Conservation (phyloP, 1,139 yeast genomes). For the Blastobotrys arbuscula region DNA sequence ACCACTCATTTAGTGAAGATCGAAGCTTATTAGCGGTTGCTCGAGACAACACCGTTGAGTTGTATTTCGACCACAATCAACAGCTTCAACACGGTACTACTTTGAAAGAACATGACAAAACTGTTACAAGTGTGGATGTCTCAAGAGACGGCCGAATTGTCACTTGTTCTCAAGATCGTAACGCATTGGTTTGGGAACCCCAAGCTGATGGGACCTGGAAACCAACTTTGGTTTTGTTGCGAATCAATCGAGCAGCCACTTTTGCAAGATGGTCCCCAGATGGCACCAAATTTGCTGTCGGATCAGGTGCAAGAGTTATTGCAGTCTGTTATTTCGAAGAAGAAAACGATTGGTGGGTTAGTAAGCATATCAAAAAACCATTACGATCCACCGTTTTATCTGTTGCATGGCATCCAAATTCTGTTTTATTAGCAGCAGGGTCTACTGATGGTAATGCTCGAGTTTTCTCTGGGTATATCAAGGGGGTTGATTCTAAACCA, state of each 20-base stretch:
- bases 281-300: conserved; percentile 93
- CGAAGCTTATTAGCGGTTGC: conserved; percentile 70
- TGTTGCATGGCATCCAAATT: conserved; percentile 93
- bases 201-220: conserved; percentile 55
- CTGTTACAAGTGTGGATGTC: conserved; percentile 91
- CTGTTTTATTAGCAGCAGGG: conserved; percentile 81
- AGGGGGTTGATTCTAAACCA: conserved; percentile 85
- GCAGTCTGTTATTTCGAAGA: conserved; percentile 95
- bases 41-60: conserved; percentile 67
- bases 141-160: conserved; percentile 86
- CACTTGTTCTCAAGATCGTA: conserved; percentile 97
- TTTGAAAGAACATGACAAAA: conserved; percentile 83
- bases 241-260: conserved; percentile 94
- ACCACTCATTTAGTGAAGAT: conserved; percentile 80
- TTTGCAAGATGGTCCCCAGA: conserved; percentile 90
- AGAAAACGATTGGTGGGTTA: conserved; percentile 99
- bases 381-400: conserved; percentile 80
- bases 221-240: conserved; percentile 86
- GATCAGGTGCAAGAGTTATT: conserved; percentile 88
- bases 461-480: conserved; percentile 88
- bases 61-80: conserved; percentile 51
- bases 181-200: conserved; percentile 94
- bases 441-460: conserved; percentile 94
- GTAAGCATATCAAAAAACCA: conserved; percentile 92
- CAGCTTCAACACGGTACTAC: conserved; percentile 49